These are phyloP conservation scores for Myxozyma lipomycoides DNA, from an alignment of 805 yeast species.

Conservation along the genomic window DNA sequence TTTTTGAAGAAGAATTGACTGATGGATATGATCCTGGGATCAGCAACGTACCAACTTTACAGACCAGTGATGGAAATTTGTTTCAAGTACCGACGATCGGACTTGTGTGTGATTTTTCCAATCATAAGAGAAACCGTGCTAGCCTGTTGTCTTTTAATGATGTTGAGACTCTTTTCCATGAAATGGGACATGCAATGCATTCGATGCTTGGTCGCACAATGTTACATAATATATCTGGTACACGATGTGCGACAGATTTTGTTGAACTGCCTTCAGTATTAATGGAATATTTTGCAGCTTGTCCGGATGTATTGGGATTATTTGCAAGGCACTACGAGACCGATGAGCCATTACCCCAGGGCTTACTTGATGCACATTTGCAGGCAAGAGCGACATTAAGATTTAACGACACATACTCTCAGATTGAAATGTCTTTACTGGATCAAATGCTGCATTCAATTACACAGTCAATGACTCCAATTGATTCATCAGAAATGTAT, in stretches of 20 bases:
- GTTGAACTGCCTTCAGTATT: conserved; percentile 95
- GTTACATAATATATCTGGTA: conserved; percentile 88
- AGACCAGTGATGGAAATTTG: conserved; percentile 41
- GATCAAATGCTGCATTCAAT: conserved; percentile 73
- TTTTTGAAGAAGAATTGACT: conserved; percentile 51
- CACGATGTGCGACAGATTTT: conserved; percentile 92
- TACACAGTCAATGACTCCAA: conserved; percentile 31
- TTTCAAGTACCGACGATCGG: conserved; percentile 89
- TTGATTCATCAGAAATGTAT: conserved; percentile 60
- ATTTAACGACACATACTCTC: conserved; percentile 75
- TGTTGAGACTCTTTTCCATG: conserved; percentile 92
- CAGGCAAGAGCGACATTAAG: conserved; percentile 51
- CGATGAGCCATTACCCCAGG: conserved; percentile 53
- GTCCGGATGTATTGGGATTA: conserved; percentile 64
- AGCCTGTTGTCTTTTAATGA: conserved; percentile 69
- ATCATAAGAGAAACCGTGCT: conserved; percentile 42
- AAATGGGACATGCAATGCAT: conserved; percentile 99
- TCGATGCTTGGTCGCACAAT: conserved; percentile 92
- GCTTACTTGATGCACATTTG: conserved; percentile 50
- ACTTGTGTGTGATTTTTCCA: conserved; percentile 72
- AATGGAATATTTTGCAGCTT: conserved; percentile 89
- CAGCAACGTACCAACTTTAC: conserved; percentile 25
- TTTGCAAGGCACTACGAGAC: conserved; percentile 73
- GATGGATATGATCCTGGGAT: conserved; percentile 35
- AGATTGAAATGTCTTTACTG: conserved; percentile 81